phyloP scores from a whole-genome alignment of 805 yeast species.

The Candida boleticola region DNA sequence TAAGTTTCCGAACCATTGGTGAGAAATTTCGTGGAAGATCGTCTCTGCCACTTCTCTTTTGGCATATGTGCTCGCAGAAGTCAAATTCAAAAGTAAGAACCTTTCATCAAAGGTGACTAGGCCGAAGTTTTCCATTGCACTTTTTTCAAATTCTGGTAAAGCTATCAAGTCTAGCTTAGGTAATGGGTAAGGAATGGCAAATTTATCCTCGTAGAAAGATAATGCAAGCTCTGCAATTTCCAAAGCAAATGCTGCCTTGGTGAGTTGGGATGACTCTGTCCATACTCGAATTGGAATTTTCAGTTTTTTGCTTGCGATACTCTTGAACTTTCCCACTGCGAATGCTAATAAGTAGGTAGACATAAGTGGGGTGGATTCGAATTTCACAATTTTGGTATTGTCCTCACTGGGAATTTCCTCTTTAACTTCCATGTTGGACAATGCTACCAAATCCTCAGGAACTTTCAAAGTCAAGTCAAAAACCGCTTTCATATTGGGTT shows the following conservation, averaged over 20 bases:
- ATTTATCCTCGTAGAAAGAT: not conserved
- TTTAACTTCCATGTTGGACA: no score
- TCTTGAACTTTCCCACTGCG: not conserved
- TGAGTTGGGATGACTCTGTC: not conserved
- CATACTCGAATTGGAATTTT: not conserved
- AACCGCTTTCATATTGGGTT: no score
- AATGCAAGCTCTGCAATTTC: constrained; percentile 3
- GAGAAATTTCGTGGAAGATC: constrained; percentile 5
- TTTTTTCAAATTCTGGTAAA: constrained; percentile 2
- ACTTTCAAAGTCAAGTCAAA: no score
- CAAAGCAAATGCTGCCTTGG: not conserved
- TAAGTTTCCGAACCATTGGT: constrained; percentile 6
- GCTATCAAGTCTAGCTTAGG: constrained; percentile 2
- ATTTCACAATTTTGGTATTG: no score
- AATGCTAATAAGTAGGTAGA: constrained; percentile 3
- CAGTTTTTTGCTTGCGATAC: not conserved
- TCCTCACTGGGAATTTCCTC: no score
- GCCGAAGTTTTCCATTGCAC: constrained; percentile 5
- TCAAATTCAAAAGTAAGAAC: not conserved
- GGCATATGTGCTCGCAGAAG: constrained; percentile 24
- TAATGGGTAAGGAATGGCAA: constrained; percentile 2
- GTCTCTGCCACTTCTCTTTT: constrained; percentile 2
- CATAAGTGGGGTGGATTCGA: constrained; percentile 1
- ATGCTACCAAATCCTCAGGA: no score
- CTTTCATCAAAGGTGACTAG: not conserved